phyloP scores from a whole-genome alignment of 305 asterid genomes.

The Petunia hybrid region DNA sequence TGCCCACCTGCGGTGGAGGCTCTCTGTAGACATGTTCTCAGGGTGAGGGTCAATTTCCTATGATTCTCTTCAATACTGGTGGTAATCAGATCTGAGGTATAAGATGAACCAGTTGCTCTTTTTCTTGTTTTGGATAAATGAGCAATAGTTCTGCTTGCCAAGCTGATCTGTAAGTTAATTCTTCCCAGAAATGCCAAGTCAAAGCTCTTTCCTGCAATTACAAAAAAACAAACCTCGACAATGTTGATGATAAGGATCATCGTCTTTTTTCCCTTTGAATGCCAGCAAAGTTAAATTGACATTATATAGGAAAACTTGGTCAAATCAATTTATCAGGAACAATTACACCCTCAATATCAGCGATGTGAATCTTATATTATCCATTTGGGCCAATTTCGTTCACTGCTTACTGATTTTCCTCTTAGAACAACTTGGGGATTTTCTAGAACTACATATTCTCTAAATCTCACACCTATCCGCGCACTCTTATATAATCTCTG shows the following conservation, averaged over 20 bases:
- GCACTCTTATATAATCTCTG: neutral
- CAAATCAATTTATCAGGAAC: neutral
- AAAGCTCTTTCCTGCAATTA: constrained; percentile 8
- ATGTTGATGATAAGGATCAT: constrained; percentile 23
- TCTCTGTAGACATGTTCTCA: constrained; percentile 63
- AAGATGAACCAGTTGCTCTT: constrained; percentile 15
- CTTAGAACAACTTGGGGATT: constrained; percentile 6
- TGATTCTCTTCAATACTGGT: neutral
- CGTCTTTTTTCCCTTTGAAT: neutral
- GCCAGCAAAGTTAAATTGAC: neutral
- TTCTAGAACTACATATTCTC: neutral
- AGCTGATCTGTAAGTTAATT: constrained; percentile 12
- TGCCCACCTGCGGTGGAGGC: constrained; percentile 69
- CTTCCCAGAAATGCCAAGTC: constrained; percentile 28
- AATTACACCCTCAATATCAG: constrained; percentile 6
- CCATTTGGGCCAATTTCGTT: constrained; percentile 6
- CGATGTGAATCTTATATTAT: constrained; percentile 1
- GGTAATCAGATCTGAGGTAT: constrained; percentile 13
- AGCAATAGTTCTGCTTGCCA: neutral
- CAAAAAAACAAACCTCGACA: neutral
- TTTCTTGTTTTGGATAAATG: constrained; percentile 16
- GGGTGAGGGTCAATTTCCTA: constrained; percentile 55
- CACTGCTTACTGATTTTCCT: neutral
- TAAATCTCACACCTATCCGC: neutral
- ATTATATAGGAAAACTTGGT: neutral